Base-by-base conservation (phyloP, 257 asterid species). In the Nyctanthes arbortristis region DNA sequence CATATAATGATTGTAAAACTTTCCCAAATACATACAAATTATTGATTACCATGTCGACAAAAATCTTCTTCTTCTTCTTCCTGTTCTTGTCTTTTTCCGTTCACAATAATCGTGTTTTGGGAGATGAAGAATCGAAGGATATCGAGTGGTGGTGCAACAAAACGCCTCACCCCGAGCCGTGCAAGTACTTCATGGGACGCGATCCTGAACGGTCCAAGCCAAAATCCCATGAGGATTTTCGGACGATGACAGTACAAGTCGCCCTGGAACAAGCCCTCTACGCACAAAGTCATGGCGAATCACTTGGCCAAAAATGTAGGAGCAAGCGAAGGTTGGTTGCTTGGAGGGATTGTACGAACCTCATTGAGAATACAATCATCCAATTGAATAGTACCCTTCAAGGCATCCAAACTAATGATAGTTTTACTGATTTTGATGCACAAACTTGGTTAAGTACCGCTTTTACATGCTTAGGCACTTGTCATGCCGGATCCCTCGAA, bases 371-470 rank as follows among this genome's bases (percentile, higher is more conserved):
- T 68, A 80, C 96, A 0, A 52, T 92, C 25, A 71, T 66, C 45
- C 94, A 88, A 71, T 65, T 92, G 3, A 85, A 75, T 74, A 61
- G 65, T 20, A 79, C 89, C 3, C 63, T 89, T 0, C 61, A 75
- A 12, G 74, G 78, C 61, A 71, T 84, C 24, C 54, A 0, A 29
- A 55, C 75, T 3, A 80, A 90, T 76, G 60, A 75, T 0, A 82
- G 61, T 24, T 33, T 60, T 47, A 31, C 78, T 2, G 79, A 63
- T 24, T 68, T 63, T 31, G 92, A 91, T 72, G 78, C 80, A 1
- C 97, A 89, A 43, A 91, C 96, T 30, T 91, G 97, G 97, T 93
- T 91, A n/a, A 87, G 95, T 72, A 70, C 96, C 0, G 88, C 97
- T 2, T 66, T 85, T 30, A 89, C 97, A 0, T 79, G 80, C 75